Conservation (phyloP, 768 basidiomycete species). For the Calocybe cyanea region DNA sequence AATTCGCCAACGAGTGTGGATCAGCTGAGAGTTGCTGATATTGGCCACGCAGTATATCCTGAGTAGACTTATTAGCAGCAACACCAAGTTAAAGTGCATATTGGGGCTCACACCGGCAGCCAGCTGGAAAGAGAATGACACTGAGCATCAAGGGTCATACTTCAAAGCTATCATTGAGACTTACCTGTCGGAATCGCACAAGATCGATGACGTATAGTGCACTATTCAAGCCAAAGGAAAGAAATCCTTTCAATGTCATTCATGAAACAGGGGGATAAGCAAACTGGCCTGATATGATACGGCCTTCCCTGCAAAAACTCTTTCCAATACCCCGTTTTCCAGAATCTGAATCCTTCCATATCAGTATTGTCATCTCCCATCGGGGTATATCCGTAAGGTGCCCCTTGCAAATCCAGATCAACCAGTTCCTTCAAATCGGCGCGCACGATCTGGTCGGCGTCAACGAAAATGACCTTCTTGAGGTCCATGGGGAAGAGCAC, state of each 20-base stretch:
- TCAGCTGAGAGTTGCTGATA: conserved; percentile 95
- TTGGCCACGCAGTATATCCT: conserved; percentile 87
- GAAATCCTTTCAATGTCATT: not conserved
- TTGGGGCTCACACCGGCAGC: conserved; percentile 47
- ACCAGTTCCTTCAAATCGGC: conserved; percentile 94
- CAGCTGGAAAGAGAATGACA: conserved; percentile 28
- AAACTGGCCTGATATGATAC: conserved; percentile 88
- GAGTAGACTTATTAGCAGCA: not conserved
- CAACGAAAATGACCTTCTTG: conserved; percentile 98
- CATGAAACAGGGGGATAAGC: not conserved
- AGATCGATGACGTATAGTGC: conserved; percentile 96
- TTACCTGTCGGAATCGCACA: conserved; percentile 87
- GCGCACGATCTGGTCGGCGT: conserved; percentile 96
- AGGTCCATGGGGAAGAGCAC: conserved; percentile 99
- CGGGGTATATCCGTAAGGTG: conserved; percentile 93
- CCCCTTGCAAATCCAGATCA: conserved; percentile 88
- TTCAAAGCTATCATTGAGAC: conserved; percentile 15
- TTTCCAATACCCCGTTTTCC: conserved; percentile 97
- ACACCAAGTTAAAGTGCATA: not conserved
- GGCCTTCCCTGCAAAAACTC: conserved; percentile 79
- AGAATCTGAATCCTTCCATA: conserved; percentile 98
- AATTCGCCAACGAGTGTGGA: conserved; percentile 88
- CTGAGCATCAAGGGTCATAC: conserved; percentile 1
- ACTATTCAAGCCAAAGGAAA: conserved; percentile 33
- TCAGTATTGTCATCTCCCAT: conserved; percentile 96